Conservation (phyloP, 2,329 filamentous ascomycete genomes). For the Bipolaris victoriae region DNA sequence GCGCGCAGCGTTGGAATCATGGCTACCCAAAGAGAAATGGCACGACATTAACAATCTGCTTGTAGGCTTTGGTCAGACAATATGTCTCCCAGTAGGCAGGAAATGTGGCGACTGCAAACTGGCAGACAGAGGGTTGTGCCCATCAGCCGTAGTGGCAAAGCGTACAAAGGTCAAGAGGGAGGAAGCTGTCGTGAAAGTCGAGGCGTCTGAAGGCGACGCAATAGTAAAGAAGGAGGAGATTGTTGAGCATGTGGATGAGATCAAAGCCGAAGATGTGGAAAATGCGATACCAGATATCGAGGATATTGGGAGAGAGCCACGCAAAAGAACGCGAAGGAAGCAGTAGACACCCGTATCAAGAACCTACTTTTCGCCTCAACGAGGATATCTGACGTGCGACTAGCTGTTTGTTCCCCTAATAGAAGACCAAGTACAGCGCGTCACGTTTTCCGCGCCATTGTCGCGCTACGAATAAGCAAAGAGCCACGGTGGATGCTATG, state of each 20-base stretch:
- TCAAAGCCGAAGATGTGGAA: slow-evolving; percentile 39
- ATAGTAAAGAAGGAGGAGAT: slow-evolving; percentile 29
- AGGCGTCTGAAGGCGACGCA: slow-evolving; percentile 43
- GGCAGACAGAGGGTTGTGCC: slow-evolving; percentile 76
- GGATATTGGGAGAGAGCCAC: slow-evolving; percentile 36
- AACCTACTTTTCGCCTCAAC: not conserved
- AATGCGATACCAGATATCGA: slow-evolving; percentile 39
- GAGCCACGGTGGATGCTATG: not conserved
- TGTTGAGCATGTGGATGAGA: slow-evolving; percentile 21
- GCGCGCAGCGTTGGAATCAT: slow-evolving; percentile 73
- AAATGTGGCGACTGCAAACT: slow-evolving; percentile 87
- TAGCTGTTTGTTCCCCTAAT: not conserved
- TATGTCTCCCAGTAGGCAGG: slow-evolving; percentile 79
- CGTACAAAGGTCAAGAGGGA: slow-evolving; percentile 61
- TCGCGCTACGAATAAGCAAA: slow-evolving; percentile 8
- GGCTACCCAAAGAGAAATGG: slow-evolving; percentile 86
- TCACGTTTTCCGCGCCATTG: slow-evolving; percentile 1
- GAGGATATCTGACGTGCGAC: not conserved
- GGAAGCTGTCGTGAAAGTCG: slow-evolving; percentile 44
- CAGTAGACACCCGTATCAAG: not conserved
- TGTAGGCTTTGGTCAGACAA: slow-evolving; percentile 85
- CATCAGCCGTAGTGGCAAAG: slow-evolving; percentile 53
- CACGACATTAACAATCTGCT: slow-evolving; percentile 90
- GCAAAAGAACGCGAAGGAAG: slow-evolving; percentile 11
- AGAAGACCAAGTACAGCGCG: not conserved